Base-by-base conservation (phyloP, 352 stramenopile species). In the Globisporangium megalacanthum region DNA sequence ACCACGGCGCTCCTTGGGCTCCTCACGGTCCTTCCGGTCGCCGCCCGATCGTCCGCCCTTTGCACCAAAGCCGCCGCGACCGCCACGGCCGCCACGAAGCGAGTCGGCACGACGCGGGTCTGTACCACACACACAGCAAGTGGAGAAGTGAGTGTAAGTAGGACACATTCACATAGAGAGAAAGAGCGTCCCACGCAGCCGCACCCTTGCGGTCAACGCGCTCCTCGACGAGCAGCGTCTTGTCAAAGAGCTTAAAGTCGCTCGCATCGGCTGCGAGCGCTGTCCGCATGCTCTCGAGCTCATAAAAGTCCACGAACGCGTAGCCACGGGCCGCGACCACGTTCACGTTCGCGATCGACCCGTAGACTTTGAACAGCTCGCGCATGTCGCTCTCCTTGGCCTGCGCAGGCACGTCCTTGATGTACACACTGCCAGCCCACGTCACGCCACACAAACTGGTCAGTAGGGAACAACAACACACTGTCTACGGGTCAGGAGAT, bases 281-380 rank as follows among this genome's bases (percentile, higher is more conserved):
- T 19, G 77, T 75, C 39, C 80, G 83, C 79, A 92, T 85, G 60
- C 76, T 86, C 53, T 90, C 80, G 58, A 87, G 56, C 48, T 95
- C 83, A 41, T 72, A 72, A 56, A 77, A 95, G 72, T 95, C 85
- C 35, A 95, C 80, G 56, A 93, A 95, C n/a, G 83, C 85, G 52
- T 79, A 92, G 59, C 77, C 77, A 41, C 83, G 84, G 52, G 67
- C 54, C 11, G 56, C 46, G 22, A 83, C 68, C 3, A 93, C 67
- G 42, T 69, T 92, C 45, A 91, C 72, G 60, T 75, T 79, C 33
- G 80, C 85, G 52, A 95, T 89, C 44, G 77, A 56, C 20, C 85
- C 85, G 66, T 86, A 92, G 52, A 64, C 49, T 67, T 86, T 82
- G 69, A 95, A 95, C 48, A 95, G 64, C 46, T 92, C 79, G 45